These are phyloP conservation scores for Sonneratia alba DNA, from an alignment of 345 rosid species.

Conservation along the genomic window DNA sequence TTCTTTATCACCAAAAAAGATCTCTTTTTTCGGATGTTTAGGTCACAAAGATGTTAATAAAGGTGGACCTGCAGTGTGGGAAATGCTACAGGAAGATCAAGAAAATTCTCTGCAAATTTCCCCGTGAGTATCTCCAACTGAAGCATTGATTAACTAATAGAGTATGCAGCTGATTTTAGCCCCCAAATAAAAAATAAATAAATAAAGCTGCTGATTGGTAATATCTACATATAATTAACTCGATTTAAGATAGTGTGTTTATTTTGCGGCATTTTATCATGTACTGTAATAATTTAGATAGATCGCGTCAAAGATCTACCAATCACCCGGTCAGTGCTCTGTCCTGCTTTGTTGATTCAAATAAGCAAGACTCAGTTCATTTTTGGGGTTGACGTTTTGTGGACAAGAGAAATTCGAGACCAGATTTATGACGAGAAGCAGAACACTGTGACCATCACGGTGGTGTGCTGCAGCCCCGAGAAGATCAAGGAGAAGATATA, in stretches of 20 bases:
- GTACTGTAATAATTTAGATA: not conserved
- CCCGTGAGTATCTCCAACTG: constrained; percentile 44
- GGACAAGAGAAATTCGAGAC: constrained; percentile 62
- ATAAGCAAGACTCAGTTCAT: constrained; percentile 25
- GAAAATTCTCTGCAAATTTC: constrained; percentile 52
- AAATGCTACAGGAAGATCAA: constrained; percentile 68
- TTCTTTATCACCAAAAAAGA: too few species aligned
- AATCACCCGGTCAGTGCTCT: not conserved
- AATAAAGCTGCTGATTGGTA: not conserved
- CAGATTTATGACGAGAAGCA: constrained; percentile 58
- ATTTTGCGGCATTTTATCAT: too few species aligned
- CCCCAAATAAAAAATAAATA: not conserved
- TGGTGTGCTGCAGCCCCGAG: constrained; percentile 74
- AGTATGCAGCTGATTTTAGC: not conserved
- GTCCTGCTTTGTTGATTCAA: too few species aligned
- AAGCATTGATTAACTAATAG: not conserved
- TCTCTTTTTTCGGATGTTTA: constrained; percentile 9
- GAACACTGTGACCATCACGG: constrained; percentile 54
- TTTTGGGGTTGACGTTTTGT: constrained; percentile 17
- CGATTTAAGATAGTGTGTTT: not conserved
- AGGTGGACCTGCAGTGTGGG: constrained; percentile 58
- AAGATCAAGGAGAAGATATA: constrained; percentile 22
- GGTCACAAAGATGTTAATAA: constrained; percentile 59
- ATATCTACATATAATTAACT: not conserved
- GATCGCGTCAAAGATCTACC: not conserved